Percentiles rank a stretch among this genome's conserved stretches.
Conservation (phyloP, 805 yeast genomes). For the Cyberlindnera maritima region DNA sequence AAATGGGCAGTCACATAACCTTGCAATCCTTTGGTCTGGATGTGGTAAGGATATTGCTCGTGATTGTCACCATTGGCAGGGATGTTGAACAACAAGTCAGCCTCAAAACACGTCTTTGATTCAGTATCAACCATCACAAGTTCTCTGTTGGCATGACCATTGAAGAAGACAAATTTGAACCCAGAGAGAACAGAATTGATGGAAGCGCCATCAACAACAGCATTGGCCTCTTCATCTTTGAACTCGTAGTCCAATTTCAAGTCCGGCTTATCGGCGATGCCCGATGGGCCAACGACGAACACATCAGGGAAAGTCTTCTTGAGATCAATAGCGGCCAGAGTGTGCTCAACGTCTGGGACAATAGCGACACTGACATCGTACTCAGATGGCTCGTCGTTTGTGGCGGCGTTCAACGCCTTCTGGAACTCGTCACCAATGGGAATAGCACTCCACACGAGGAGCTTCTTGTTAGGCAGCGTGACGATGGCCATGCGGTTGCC, state of each 20-base stretch:
- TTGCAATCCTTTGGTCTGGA: slow-evolving; percentile 45
- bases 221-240: slow-evolving; percentile 33
- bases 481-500: slow-evolving; percentile 41
- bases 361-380: slow-evolving; percentile 47
- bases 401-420: slow-evolving; percentile 35
- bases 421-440: slow-evolving; percentile 50
- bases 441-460: slow-evolving; percentile 55
- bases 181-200: slow-evolving; percentile 41
- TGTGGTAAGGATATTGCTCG: slow-evolving; percentile 42
- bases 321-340: slow-evolving; percentile 57
- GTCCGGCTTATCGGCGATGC: slow-evolving; percentile 34
- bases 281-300: slow-evolving; percentile 51
- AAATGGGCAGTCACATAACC: slow-evolving; percentile 36
- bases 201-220: slow-evolving; percentile 30
- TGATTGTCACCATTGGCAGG: slow-evolving; percentile 48
- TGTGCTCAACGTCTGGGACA: slow-evolving; percentile 64
- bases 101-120: slow-evolving; percentile 51
- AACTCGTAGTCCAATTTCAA: slow-evolving; percentile 40
- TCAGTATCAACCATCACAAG: slow-evolving; percentile 47
- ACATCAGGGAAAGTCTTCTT: slow-evolving; percentile 47
- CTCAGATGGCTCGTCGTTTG: slow-evolving; percentile 33
- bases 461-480: slow-evolving; percentile 28
- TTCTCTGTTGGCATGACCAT: slow-evolving; percentile 58
- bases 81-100: slow-evolving; percentile 60
- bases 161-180: slow-evolving; percentile 56